Conservation (phyloP, 306 rosid species). For the Pterocarpus santalinus region DNA sequence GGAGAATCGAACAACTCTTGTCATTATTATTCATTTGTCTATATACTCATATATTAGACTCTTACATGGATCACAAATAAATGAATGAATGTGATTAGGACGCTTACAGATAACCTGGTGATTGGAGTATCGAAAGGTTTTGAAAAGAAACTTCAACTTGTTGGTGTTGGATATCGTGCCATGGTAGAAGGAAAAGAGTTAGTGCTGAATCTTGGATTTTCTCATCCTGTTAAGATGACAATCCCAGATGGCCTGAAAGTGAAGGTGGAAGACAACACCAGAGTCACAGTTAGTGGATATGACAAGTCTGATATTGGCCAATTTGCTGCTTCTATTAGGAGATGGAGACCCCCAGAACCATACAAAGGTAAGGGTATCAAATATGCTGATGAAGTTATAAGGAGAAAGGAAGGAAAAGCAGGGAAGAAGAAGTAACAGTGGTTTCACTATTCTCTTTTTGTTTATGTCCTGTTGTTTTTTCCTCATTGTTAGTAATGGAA, state of each 20-base stretch:
- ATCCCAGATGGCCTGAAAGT: slow-evolving; percentile 79
- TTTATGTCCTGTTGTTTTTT: slow-evolving; percentile 33
- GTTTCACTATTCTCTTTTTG: slow-evolving; percentile 39
- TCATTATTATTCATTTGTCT: background rate
- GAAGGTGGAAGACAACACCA: slow-evolving; percentile 94
- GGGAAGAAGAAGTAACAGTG: slow-evolving; percentile 82
- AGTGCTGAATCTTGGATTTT: slow-evolving; percentile 93
- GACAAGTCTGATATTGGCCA: slow-evolving; percentile 89
- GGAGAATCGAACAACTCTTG: background rate
- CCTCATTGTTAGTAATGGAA: slow-evolving; percentile 36
- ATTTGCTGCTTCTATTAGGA: slow-evolving; percentile 89
- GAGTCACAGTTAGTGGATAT: slow-evolving; percentile 83
- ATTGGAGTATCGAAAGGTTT: slow-evolving; percentile 98
- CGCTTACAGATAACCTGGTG: slow-evolving; percentile 90
- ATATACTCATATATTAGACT: slow-evolving; percentile 23
- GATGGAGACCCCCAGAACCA: slow-evolving; percentile 99
- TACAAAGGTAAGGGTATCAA: slow-evolving; percentile 98
- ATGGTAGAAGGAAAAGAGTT: slow-evolving; percentile 76
- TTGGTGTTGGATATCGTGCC: slow-evolving; percentile 99
- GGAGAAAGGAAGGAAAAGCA: slow-evolving; percentile 97
- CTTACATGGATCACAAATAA: slow-evolving; percentile 40
- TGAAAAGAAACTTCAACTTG: slow-evolving; percentile 87
- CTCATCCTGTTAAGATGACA: slow-evolving; percentile 94
- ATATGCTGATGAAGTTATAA: slow-evolving; percentile 88
- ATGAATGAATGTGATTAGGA: slow-evolving; percentile 63